A percentile compares a stretch with the other conserved stretches of the same genome.
Evolutionary conservation across 2,329 filamentous ascomycete species (phyloP).

Genomic region (Cercospora janseana): DNA sequence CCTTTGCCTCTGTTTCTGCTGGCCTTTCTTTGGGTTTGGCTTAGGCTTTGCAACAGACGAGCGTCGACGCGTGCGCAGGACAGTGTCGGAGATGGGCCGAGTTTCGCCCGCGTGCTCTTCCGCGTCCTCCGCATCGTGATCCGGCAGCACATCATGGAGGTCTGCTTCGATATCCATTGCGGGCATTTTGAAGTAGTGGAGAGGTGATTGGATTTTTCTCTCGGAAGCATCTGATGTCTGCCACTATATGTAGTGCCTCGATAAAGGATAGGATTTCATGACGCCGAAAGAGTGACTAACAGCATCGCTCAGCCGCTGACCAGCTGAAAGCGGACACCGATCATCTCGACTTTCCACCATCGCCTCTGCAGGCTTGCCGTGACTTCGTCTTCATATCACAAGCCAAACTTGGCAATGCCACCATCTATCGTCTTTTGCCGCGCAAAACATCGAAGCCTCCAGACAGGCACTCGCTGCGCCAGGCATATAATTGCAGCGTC

Average conservation of each 20-base stretch:
- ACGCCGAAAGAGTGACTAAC: background rate
- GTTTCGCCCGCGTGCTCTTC: conserved; percentile 4
- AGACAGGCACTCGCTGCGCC: too few species aligned
- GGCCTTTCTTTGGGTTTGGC: conserved; percentile 8
- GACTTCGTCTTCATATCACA: too few species aligned
- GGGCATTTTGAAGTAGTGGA: background rate
- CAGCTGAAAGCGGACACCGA: conserved; percentile 1
- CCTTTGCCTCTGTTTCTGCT: conserved; percentile 14
- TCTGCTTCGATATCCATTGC: background rate
- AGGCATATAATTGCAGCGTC: too few species aligned
- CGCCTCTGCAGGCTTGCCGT: too few species aligned
- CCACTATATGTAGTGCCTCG: background rate
- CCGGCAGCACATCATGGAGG: background rate
- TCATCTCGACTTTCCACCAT: too few species aligned
- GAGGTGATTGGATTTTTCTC: background rate
- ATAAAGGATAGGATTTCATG: background rate
- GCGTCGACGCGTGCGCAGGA: conserved; percentile 14
- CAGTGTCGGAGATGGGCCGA: background rate
- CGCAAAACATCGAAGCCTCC: too few species aligned
- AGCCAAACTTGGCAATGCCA: too few species aligned
- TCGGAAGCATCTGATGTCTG: background rate
- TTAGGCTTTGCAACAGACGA: conserved; percentile 16
- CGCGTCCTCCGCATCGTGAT: background rate
- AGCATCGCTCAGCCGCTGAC: conserved; percentile 1
- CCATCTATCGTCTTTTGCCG: too few species aligned